phyloP scores from a whole-genome alignment of 345 rosid genomes.

The Gynandropsis gynandra region DNA sequence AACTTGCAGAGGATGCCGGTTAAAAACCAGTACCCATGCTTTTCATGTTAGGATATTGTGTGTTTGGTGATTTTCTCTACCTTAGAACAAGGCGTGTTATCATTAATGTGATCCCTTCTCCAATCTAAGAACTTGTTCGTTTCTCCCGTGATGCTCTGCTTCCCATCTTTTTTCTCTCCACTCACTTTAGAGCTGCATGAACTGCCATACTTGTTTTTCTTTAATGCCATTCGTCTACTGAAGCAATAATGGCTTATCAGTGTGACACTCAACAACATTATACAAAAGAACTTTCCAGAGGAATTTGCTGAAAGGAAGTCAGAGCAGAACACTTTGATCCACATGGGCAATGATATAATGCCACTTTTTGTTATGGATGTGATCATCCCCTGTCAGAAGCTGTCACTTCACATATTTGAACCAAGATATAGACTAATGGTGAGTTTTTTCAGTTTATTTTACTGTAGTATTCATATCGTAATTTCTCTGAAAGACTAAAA shows the following conservation, averaged over 20 bases:
- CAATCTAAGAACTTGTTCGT: too few species aligned
- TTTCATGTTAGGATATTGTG: too few species aligned
- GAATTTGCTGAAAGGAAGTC: constrained; percentile 86
- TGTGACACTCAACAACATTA: constrained; percentile 81
- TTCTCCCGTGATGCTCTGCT: too few species aligned
- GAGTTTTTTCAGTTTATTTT: constrained; percentile 25
- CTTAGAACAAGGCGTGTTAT: too few species aligned
- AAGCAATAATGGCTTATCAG: constrained; percentile 35
- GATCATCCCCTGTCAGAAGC: constrained; percentile 82
- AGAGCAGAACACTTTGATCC: constrained; percentile 67
- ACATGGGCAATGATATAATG: constrained; percentile 70
- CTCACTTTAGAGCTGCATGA: neutral
- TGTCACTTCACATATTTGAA: constrained; percentile 83
- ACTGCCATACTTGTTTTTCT: constrained; percentile 12
- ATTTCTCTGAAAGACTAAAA: neutral
- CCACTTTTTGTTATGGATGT: constrained; percentile 96
- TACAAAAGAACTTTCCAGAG: constrained; percentile 78
- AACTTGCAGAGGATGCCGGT: too few species aligned
- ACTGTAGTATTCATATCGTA: constrained; percentile 7
- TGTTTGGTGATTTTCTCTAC: too few species aligned
- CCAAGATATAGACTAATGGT: constrained; percentile 95
- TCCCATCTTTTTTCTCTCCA: constrained; percentile 6
- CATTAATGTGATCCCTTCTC: too few species aligned
- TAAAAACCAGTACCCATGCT: too few species aligned
- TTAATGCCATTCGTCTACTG: constrained; percentile 7